Conservation (phyloP, 495 filamentous ascomycete species). For the Barbatosphaeria neglecta region DNA sequence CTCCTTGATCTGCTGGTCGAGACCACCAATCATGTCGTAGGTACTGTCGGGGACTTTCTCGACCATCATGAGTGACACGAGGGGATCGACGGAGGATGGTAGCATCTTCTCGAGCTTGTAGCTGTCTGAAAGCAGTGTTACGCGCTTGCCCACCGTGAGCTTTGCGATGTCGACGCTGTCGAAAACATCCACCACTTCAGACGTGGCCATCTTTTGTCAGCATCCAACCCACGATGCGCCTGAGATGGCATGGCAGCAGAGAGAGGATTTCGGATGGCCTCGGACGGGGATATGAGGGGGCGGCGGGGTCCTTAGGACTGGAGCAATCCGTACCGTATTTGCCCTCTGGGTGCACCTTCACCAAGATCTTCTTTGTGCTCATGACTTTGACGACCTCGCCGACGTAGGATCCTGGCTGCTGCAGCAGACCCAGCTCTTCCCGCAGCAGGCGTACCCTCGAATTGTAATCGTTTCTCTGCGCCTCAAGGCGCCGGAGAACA, state of each 20-base stretch:
- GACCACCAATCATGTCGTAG: constrained; percentile 99
- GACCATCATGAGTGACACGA: constrained; percentile 99
- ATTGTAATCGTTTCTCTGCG: constrained; percentile 98
- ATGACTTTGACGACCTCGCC: constrained; percentile 99
- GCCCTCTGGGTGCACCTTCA: constrained; percentile 97
- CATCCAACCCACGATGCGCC: background rate
- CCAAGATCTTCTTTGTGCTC: constrained; percentile 97
- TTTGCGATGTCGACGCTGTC: constrained; percentile 90
- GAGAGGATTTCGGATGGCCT: no score
- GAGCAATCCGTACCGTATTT: constrained; percentile 99
- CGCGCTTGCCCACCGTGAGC: constrained; percentile 93
- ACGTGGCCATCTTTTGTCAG: constrained; percentile 1
- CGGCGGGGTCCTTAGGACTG: no score
- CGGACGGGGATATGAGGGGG: no score
- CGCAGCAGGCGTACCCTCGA: constrained; percentile 88
- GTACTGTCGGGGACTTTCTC: constrained; percentile 99
- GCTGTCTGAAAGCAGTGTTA: constrained; percentile 86
- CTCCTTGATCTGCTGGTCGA: constrained; percentile 99
- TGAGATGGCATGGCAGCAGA: no score
- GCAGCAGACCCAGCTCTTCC: constrained; percentile 90
- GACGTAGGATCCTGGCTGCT: constrained; percentile 96
- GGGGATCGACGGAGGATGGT: constrained; percentile 90
- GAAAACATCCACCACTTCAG: constrained; percentile 97
- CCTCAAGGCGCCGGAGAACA: constrained; percentile 85
- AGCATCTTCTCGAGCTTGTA: constrained; percentile 99